phyloP scores from a whole-genome alignment of 1,139 yeast genomes.

The Torulaspora globosa region DNA sequence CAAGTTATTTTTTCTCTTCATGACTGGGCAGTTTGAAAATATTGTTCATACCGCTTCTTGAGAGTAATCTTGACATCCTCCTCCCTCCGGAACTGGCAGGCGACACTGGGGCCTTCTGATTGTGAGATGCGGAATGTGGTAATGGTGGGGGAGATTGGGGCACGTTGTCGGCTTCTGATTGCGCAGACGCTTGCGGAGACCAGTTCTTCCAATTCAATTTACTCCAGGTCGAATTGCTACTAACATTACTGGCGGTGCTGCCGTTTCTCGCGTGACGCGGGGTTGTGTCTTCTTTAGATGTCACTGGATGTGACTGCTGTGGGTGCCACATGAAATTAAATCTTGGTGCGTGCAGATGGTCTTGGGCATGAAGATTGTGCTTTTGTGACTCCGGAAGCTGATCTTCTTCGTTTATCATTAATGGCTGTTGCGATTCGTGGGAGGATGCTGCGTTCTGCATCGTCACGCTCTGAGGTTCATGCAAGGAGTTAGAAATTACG shows the following conservation, averaged over 20 bases:
- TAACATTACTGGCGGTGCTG: conserved; percentile 24
- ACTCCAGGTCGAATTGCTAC: conserved; percentile 23
- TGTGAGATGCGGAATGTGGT: conserved; percentile 6
- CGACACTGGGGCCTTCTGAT: conserved; percentile 8
- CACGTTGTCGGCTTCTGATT: conserved; percentile 14
- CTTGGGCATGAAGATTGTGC: conserved; percentile 1
- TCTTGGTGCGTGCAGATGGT: conserved; percentile 18
- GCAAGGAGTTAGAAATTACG: conserved; percentile 2
- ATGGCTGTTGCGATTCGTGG: conserved; percentile 5
- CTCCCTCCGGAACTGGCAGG: conserved; percentile 21
- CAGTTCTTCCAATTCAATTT: conserved; percentile 16
- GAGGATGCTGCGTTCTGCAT: conserved; percentile 4
- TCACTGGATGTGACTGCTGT: conserved; percentile 13
- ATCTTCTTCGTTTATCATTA: conserved; percentile 1
- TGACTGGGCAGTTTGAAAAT: conserved; percentile 30
- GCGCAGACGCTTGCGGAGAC: conserved; percentile 17
- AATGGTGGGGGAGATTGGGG: conserved; percentile 2
- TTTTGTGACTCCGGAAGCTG: background rate
- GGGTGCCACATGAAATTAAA: conserved; percentile 26
- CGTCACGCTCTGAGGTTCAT: background rate
- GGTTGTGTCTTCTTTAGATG: conserved; percentile 3
- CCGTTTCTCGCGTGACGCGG: conserved; percentile 21
- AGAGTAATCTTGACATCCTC: conserved; percentile 29
- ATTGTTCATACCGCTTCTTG: conserved; percentile 30
- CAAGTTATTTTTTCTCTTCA: conserved; percentile 16